Conservation (phyloP, 192 early-diverging fungal genomes). For the Chytriomyces sp. region DNA sequence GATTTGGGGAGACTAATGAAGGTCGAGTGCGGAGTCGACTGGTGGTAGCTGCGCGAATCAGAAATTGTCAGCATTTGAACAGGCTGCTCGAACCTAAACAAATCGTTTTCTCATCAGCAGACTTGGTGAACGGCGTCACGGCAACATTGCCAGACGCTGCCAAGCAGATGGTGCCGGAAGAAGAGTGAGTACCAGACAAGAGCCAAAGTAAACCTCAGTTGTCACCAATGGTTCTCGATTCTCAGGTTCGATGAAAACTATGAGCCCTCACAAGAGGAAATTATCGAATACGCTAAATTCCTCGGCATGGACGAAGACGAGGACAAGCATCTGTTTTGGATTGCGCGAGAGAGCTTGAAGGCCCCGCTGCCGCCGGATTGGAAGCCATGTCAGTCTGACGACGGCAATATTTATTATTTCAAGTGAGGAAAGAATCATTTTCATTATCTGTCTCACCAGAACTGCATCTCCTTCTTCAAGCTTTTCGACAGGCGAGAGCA, state of each 20-base stretch:
- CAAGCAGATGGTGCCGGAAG: constrained; percentile 38
- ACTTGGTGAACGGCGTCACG: not conserved
- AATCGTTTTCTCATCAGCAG: too few species aligned
- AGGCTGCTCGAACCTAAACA: too few species aligned
- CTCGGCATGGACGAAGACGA: constrained; percentile 60
- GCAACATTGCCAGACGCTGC: not conserved
- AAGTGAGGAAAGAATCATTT: too few species aligned
- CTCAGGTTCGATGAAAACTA: constrained; percentile 62
- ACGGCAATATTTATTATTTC: constrained; percentile 66
- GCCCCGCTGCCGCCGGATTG: constrained; percentile 62
- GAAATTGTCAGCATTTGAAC: too few species aligned
- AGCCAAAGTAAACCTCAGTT: not conserved
- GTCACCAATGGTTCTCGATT: not conserved
- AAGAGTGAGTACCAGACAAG: constrained; percentile 38
- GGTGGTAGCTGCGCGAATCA: too few species aligned
- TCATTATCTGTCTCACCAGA: too few species aligned
- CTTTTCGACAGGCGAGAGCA: constrained; percentile 61
- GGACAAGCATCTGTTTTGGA: constrained; percentile 62
- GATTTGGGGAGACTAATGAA: too few species aligned
- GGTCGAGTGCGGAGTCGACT: too few species aligned
- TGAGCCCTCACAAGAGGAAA: constrained; percentile 61
- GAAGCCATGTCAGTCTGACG: constrained; percentile 71
- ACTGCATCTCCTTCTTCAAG: too few species aligned
- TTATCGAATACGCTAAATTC: constrained; percentile 65
- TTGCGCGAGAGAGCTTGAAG: constrained; percentile 62